A percentile compares a stretch with the other conserved stretches of the same genome.
phyloP scores from a whole-genome alignment of 2,329 filamentous ascomycete species.

The Pestalotiopsis sp. region DNA sequence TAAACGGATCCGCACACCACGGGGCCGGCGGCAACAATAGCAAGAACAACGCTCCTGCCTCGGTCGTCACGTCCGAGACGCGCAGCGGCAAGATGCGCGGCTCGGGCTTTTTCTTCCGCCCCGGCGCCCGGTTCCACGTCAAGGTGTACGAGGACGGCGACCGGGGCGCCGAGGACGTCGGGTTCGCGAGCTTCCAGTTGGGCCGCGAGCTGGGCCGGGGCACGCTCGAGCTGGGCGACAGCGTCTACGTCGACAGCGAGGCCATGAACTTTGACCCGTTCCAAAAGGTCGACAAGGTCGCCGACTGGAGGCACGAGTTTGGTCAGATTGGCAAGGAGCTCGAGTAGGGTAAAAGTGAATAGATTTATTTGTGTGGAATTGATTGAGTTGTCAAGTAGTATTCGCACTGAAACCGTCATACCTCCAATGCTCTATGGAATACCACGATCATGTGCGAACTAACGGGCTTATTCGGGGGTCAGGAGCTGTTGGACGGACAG shows the following conservation, averaged over 20 bases:
- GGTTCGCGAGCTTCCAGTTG: constrained; percentile 20
- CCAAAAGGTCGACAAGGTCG: constrained; percentile 31
- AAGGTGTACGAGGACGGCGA: constrained; percentile 32
- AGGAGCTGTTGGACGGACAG: no score
- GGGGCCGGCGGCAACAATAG: constrained; percentile 3
- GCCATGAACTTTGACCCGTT: constrained; percentile 36
- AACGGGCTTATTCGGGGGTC: no score
- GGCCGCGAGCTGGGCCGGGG: constrained; percentile 23
- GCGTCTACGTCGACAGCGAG: constrained; percentile 35
- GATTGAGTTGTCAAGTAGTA: no score
- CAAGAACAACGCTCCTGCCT: not conserved
- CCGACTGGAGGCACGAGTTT: constrained; percentile 33
- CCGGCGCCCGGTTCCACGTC: constrained; percentile 28
- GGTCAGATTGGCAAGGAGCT: constrained; percentile 31
- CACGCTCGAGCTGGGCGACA: constrained; percentile 26
- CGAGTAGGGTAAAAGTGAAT: not conserved
- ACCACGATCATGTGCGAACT: no score
- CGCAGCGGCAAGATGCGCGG: constrained; percentile 21
- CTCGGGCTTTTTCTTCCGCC: constrained; percentile 36
- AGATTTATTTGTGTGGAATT: no score
- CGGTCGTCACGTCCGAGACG: constrained; percentile 22
- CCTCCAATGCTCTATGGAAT: no score
- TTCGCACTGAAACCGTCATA: no score
- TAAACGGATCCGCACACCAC: not conserved
- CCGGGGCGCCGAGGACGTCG: constrained; percentile 19